phyloP scores from a whole-genome alignment of 495 filamentous ascomycete genomes.

The Penicillium arizonense region DNA sequence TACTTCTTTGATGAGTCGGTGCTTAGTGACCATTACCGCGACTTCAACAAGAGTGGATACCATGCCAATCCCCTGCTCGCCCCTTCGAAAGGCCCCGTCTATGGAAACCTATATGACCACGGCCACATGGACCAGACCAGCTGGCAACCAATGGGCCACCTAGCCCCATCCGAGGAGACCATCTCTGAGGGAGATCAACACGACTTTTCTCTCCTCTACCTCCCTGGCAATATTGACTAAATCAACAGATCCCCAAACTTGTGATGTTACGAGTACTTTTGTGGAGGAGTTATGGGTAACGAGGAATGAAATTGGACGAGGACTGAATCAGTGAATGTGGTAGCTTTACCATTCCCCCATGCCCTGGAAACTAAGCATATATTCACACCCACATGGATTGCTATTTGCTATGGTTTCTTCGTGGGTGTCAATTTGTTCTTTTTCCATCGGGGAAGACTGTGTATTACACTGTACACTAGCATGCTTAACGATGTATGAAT shows the following conservation, averaged over 20 bases:
- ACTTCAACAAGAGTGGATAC: conserved; percentile 27
- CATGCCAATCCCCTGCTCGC: conserved; percentile 40
- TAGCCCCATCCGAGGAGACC: conserved; percentile 31
- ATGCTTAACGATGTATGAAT: conserved; percentile 15
- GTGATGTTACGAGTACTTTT: not conserved
- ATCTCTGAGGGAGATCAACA: conserved; percentile 31
- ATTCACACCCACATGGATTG: not conserved
- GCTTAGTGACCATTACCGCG: conserved; percentile 28
- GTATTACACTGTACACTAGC: conserved; percentile 11
- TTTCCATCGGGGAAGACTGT: not conserved
- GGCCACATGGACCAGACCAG: conserved; percentile 6
- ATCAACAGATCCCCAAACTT: not conserved
- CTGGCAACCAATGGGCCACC: conserved; percentile 10
- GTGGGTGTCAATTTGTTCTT: conserved; percentile 1
- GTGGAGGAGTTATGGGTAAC: not conserved
- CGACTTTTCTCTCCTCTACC: conserved; percentile 33
- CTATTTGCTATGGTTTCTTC: not conserved
- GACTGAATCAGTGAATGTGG: not conserved
- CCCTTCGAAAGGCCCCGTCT: conserved; percentile 17
- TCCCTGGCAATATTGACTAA: conserved; percentile 27
- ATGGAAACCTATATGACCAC: conserved; percentile 17
- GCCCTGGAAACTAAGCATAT: conserved; percentile 2
- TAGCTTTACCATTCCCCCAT: conserved; percentile 5
- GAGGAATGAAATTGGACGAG: not conserved
- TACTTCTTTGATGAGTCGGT: conserved; percentile 32